These are phyloP conservation scores for Vairimorpha ceranae DNA, from an alignment of 371 early-diverging fungal species.

Conservation along the genomic window DNA sequence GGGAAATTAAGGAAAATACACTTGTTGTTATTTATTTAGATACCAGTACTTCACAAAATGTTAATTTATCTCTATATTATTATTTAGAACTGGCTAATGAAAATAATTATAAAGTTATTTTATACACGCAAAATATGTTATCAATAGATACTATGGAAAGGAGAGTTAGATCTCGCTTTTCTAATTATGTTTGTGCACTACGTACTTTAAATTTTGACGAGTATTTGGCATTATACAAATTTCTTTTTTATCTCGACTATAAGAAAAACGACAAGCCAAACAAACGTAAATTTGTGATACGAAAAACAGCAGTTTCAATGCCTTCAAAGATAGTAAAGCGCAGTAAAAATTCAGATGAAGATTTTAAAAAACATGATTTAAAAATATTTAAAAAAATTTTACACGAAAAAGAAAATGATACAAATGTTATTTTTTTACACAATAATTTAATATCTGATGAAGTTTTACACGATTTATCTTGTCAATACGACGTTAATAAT, in stretches of 20 bases:
- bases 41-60: neutral
- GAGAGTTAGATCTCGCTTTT: constrained; percentile 46
- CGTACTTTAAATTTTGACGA: constrained; percentile 9
- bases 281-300: neutral
- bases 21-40: constrained; percentile 40
- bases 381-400: no score
- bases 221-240: neutral
- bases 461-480: neutral
- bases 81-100: constrained; percentile 29
- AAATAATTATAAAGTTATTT: constrained; percentile 13
- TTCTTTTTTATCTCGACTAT: neutral
- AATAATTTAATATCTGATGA: neutral
- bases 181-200: constrained; percentile 32
- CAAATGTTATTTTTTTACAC: no score
- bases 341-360: no score
- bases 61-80: constrained; percentile 43
- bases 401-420: no score
- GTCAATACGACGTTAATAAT: neutral
- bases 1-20: constrained; percentile 16
- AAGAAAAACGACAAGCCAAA: neutral
- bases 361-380: no score
- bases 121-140: constrained; percentile 23
- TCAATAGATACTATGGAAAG: constrained; percentile 44
- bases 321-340: no score
- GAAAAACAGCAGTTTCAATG: neutral